These are phyloP conservation scores for Trichothecium sympodiale DNA, from an alignment of 2,329 filamentous ascomycete species.

Conservation along the genomic window DNA sequence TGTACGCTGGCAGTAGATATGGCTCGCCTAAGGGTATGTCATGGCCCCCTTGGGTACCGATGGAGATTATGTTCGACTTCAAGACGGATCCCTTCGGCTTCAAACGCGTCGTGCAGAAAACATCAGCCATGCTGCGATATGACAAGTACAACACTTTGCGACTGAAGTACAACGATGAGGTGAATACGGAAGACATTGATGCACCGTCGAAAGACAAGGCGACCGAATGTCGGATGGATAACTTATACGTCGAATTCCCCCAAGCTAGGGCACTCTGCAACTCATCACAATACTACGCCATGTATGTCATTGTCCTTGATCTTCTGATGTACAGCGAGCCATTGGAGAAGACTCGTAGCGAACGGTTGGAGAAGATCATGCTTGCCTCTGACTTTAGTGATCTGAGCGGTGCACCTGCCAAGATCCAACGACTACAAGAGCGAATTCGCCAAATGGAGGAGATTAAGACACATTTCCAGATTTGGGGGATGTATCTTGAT, in stretches of 20 bases:
- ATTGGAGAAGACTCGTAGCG: constrained; percentile 90
- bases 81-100: constrained; percentile 92
- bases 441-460: constrained; percentile 89
- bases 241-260: constrained; percentile 93
- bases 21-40: constrained; percentile 73
- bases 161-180: constrained; percentile 92
- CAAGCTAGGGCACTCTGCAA: constrained; percentile 92
- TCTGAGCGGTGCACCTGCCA: constrained; percentile 80
- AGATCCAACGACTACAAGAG: constrained; percentile 84
- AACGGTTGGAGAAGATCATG: constrained; percentile 96
- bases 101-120: constrained; percentile 91
- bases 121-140: constrained; percentile 85
- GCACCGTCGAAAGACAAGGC: constrained; percentile 37
- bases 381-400: constrained; percentile 98
- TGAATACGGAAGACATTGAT: constrained; percentile 49
- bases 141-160: constrained; percentile 98
- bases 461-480: constrained; percentile 92
- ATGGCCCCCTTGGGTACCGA: constrained; percentile 97
- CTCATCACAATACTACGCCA: constrained; percentile 91
- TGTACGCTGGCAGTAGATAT: constrained; percentile 91
- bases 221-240: constrained; percentile 76
- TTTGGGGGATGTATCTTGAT: constrained; percentile 79
- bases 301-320: constrained; percentile 97
- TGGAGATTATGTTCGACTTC: constrained; percentile 98
- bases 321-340: constrained; percentile 93